Percentiles rank a stretch among this genome's conserved stretches.
These are phyloP conservation scores for Hymenoscyphus occultus DNA, from an alignment of 2,329 filamentous ascomycete genomes.

Conservation along the genomic window DNA sequence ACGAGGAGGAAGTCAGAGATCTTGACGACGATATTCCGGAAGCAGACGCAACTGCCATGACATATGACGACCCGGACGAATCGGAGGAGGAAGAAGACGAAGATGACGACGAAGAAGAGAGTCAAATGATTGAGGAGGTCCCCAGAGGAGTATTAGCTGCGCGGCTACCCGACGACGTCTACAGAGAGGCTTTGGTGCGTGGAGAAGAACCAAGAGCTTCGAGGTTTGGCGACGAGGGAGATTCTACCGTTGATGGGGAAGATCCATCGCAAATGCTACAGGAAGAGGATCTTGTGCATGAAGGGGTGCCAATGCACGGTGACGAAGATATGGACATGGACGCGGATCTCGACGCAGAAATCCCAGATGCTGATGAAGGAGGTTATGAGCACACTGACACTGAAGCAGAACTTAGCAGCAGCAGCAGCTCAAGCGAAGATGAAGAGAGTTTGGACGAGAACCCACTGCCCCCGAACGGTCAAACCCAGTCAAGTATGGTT, in stretches of 20 bases:
- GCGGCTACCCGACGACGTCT: conserved; percentile 58
- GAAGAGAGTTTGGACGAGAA: conserved; percentile 41
- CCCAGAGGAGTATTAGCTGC: conserved; percentile 34
- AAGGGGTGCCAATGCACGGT: conserved; percentile 33
- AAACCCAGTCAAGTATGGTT: conserved; percentile 32
- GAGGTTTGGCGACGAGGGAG: conserved; percentile 43
- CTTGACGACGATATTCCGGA: conserved; percentile 74
- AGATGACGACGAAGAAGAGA: conserved; percentile 30
- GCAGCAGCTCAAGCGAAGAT: conserved; percentile 32
- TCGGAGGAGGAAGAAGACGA: conserved; percentile 29
- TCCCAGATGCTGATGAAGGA: conserved; percentile 61
- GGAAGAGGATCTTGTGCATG: conserved; percentile 55
- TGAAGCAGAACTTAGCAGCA: conserved; percentile 59
- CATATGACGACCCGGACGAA: conserved; percentile 39
- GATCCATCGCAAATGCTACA: conserved; percentile 58
- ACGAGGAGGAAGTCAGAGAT: conserved; percentile 53
- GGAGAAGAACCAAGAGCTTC: conserved; percentile 47
- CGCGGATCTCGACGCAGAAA: conserved; percentile 68
- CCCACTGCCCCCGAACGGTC: conserved; percentile 21
- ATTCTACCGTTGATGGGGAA: conserved; percentile 54
- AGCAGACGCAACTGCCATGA: conserved; percentile 41
- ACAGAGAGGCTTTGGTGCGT: conserved; percentile 55
- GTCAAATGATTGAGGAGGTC: conserved; percentile 38
- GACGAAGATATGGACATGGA: conserved; percentile 55
- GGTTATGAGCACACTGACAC: conserved; percentile 78